Base-by-base conservation (phyloP, 331 rosid genomes). In the Quercus phellos region DNA sequence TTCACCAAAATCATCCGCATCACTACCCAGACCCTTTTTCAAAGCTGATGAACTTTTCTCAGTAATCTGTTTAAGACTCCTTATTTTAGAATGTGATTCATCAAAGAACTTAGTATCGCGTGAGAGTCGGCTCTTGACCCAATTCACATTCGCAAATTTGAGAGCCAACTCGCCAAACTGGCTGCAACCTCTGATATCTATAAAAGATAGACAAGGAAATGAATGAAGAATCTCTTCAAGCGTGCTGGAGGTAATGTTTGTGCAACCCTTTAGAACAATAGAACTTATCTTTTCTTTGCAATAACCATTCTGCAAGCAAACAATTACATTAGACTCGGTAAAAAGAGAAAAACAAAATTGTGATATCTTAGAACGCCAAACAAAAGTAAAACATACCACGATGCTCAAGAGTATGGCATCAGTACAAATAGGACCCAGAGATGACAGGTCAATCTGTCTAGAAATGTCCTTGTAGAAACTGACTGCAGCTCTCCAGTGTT, bases 161-260 rank as follows among this genome's bases (percentile, higher is more conserved):
- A 72, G 77, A 42, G 84, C 82, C 83, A 95, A 81, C 79, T 95
- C 98, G 7, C 81, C 84, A 72, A 95, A 90, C 84, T 93, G 98
- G 76, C 79, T 88, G 87, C 99, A 95, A 29, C 96, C 97, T 88
- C 98, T 89, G 78, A 91, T 87, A 79, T 95, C 97, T 68, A 95
- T 51, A 5, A 89, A 89, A 59, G 90, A 87, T 77, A 95, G 80
- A 84, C 81, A 86, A 80, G 96, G 89, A 89, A 87, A 90, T 69
- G 89, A 86, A 73, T 84, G 78, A 83, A 95, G 86, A 86, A 90
- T 85, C 88, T 89, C 90, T 90, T 93, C 99, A 16, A 95, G 96
- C 74, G 83, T 85, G 75, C 26, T 79, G 3, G 98, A 86, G n/a
- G 96, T 73, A 79, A 95, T 84, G 82, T 85, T 91, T 78, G 80